Conservation (phyloP, 169 alveolate genomes). For the Plasmodium blacklocki region DNA sequence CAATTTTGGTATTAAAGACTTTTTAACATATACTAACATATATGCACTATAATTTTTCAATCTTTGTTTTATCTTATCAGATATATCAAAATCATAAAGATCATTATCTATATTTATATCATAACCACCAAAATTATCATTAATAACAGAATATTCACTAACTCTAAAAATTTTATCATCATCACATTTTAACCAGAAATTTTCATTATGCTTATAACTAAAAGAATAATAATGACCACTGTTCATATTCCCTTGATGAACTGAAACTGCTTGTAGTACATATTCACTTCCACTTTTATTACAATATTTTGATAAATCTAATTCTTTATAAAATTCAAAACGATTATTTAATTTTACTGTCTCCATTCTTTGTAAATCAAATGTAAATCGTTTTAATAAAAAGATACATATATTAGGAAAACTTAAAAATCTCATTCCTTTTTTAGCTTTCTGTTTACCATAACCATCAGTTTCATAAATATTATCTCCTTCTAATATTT, state of each 20-base stretch:
- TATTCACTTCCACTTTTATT: constrained; percentile 83
- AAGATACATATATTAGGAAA: constrained; percentile 95
- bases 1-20: constrained; percentile 87
- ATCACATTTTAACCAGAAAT: constrained; percentile 94
- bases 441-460: constrained; percentile 91
- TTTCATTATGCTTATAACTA: constrained; percentile 81
- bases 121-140: constrained; percentile 92
- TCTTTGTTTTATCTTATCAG: constrained; percentile 80
- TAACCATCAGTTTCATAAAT: constrained; percentile 95
- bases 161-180: constrained; percentile 93
- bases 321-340: constrained; percentile 93
- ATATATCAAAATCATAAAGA: constrained; percentile 50
- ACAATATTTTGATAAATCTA: constrained; percentile 88
- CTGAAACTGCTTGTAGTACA: constrained; percentile 94
- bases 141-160: constrained; percentile 89
- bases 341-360: constrained; percentile 92
- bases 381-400: constrained; percentile 93
- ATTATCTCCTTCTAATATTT: constrained; percentile 95
- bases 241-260: constrained; percentile 96
- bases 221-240: constrained; percentile 97
- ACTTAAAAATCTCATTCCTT: constrained; percentile 93
- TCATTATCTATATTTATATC: constrained; percentile 86
- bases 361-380: constrained; percentile 88
- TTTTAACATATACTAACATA: constrained; percentile 94
- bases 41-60: constrained; percentile 92